phyloP scores from a whole-genome alignment of 805 yeast species.

The Candida golubevii region DNA sequence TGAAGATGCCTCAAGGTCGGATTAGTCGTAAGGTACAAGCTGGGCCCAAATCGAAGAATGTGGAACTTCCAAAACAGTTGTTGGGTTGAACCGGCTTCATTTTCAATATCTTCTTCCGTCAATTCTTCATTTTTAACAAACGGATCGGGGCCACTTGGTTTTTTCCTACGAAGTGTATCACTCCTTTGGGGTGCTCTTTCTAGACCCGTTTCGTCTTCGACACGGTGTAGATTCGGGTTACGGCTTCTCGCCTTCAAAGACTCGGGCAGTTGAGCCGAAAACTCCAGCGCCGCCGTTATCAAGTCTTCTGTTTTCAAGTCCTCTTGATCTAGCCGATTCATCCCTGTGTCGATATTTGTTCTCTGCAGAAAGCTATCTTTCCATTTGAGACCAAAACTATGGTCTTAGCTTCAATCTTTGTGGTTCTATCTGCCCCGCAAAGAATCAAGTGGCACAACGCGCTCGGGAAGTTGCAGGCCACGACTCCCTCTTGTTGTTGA shows the following conservation, averaged over 20 bases:
- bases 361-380: too few relatives aligned
- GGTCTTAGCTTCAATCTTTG: too few relatives aligned
- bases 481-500: too few relatives aligned
- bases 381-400: too few relatives aligned
- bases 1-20: slow-evolving; percentile 58
- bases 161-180: slow-evolving; percentile 7
- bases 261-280: neutral
- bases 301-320: too few relatives aligned
- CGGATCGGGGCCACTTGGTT: slow-evolving; percentile 11
- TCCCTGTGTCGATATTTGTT: too few relatives aligned
- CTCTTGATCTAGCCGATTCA: too few relatives aligned
- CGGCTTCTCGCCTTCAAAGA: neutral
- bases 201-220: neutral
- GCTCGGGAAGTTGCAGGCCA: too few relatives aligned
- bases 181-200: slow-evolving; percentile 1
- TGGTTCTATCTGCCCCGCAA: too few relatives aligned
- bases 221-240: neutral
- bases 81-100: too few relatives aligned
- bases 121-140: neutral
- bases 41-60: slow-evolving; percentile 48
- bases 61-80: slow-evolving; percentile 61
- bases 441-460: too few relatives aligned
- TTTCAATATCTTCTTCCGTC: neutral
- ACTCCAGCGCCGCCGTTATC: too few relatives aligned
- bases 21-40: slow-evolving; percentile 60